Conservation (phyloP, 75 land plant species). For the Pseudotsuga menziesii region DNA sequence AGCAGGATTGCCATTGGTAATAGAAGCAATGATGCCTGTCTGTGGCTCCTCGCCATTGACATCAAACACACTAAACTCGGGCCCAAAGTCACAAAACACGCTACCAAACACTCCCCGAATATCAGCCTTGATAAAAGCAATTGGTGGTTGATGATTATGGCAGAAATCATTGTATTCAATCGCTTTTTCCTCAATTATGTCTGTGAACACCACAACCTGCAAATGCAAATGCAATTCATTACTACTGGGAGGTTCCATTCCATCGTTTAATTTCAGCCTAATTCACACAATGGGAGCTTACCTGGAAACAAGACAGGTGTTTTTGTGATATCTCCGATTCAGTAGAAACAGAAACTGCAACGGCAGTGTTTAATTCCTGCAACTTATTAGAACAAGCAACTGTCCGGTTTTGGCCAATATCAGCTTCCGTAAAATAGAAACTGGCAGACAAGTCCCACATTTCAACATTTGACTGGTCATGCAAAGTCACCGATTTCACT, state of each 20-base stretch:
- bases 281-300: neutral
- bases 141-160: conserved; percentile 73
- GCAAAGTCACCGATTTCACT: conserved; percentile 78
- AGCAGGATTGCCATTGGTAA: conserved; percentile 79
- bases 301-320: conserved; percentile 58
- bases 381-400: conserved; percentile 61
- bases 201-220: conserved; percentile 74
- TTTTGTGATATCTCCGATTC: conserved; percentile 32
- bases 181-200: conserved; percentile 53
- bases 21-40: conserved; percentile 85
- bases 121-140: no score
- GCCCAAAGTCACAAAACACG: conserved; percentile 94
- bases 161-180: conserved; percentile 69
- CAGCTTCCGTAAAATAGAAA: conserved; percentile 64
- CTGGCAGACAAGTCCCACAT: conserved; percentile 75
- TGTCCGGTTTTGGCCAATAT: conserved; percentile 67
- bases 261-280: neutral
- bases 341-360: conserved; percentile 36
- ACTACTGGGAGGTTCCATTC: no score
- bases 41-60: conserved; percentile 97
- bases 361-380: conserved; percentile 67
- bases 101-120: conserved; percentile 81
- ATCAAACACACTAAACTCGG: conserved; percentile 83
- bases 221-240: neutral
- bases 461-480: conserved; percentile 61